A percentile compares a stretch with the other conserved stretches of the same genome.
phyloP scores from a whole-genome alignment of 1,139 yeast genomes.

The Kluyveromyces sp. region DNA sequence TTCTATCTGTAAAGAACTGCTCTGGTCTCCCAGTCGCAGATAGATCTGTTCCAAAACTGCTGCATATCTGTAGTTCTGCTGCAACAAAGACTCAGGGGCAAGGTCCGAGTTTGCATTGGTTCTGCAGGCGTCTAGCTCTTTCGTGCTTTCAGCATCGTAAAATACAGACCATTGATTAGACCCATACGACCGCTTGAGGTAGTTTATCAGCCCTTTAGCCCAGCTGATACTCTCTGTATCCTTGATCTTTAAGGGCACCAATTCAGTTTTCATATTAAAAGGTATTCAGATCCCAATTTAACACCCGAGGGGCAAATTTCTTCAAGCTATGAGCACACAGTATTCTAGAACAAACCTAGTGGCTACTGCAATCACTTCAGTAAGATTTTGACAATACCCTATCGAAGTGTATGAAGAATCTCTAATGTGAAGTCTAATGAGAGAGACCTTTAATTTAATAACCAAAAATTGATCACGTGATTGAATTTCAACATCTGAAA shows the following conservation, averaged over 20 bases:
- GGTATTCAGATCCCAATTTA: not conserved
- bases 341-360: no score
- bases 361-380: no score
- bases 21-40: conserved; percentile 61
- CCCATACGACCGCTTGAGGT: conserved; percentile 28
- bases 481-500: not conserved
- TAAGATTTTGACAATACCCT: no score
- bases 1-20: conserved; percentile 48
- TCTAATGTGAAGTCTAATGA: not conserved
- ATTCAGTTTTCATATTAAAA: conserved; percentile 22
- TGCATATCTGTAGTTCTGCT: conserved; percentile 62
- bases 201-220: conserved; percentile 27
- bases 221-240: conserved; percentile 29
- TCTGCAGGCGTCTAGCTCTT: conserved; percentile 26
- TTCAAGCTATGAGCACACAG: no score
- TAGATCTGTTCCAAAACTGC: conserved; percentile 78
- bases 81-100: conserved; percentile 40
- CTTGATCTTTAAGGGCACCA: conserved; percentile 23
- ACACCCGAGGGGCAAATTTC: not conserved
- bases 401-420: not conserved
- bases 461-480: not conserved
- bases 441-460: not conserved
- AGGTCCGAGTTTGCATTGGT: conserved; percentile 41
- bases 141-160: conserved; percentile 24
- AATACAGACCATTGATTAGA: conserved; percentile 29